Conservation (phyloP, 805 yeast species). For the Schwanniomyces polymorphus region DNA sequence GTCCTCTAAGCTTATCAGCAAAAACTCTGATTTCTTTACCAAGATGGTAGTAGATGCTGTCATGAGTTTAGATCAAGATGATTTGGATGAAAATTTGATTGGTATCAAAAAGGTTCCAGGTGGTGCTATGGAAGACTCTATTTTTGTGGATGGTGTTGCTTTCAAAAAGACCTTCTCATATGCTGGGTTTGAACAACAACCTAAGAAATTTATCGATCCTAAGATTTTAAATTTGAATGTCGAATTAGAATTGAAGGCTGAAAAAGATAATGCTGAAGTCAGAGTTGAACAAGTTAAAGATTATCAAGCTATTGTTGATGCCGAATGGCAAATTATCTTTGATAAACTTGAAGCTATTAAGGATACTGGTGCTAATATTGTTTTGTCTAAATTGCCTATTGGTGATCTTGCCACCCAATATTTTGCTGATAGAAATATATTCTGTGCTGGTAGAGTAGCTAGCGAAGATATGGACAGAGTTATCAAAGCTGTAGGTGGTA, state of each 20-base stretch:
- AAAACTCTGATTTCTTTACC: conserved; percentile 85
- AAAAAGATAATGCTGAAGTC: conserved; percentile 98
- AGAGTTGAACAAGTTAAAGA: conserved; percentile 91
- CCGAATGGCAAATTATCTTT: conserved; percentile 96
- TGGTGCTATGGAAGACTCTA: conserved; percentile 93
- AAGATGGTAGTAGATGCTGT: conserved; percentile 98
- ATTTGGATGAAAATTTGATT: conserved; percentile 83
- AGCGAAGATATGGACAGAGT: conserved; percentile 90
- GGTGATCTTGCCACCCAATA: conserved; percentile 99
- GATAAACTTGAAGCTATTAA: conserved; percentile 82
- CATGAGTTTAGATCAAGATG: conserved; percentile 76
- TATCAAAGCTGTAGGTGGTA: conserved; percentile 90
- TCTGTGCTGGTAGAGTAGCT: conserved; percentile 96
- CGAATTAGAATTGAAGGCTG: conserved; percentile 95
- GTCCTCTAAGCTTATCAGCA: conserved; percentile 90
- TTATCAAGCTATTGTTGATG: conserved; percentile 95
- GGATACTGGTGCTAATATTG: conserved; percentile 86
- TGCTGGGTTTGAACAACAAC: conserved; percentile 99
- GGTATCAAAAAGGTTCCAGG: conserved; percentile 96
- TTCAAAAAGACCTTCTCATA: conserved; percentile 96
- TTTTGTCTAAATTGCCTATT: conserved; percentile 90
- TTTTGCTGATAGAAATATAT: conserved; percentile 93
- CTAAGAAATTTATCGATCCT: conserved; percentile 78
- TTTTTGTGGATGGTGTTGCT: conserved; percentile 91
- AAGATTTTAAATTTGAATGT: conserved; percentile 83